These are phyloP conservation scores for Linderniella brevidens DNA, from an alignment of 257 asterid species.

Conservation along the genomic window DNA sequence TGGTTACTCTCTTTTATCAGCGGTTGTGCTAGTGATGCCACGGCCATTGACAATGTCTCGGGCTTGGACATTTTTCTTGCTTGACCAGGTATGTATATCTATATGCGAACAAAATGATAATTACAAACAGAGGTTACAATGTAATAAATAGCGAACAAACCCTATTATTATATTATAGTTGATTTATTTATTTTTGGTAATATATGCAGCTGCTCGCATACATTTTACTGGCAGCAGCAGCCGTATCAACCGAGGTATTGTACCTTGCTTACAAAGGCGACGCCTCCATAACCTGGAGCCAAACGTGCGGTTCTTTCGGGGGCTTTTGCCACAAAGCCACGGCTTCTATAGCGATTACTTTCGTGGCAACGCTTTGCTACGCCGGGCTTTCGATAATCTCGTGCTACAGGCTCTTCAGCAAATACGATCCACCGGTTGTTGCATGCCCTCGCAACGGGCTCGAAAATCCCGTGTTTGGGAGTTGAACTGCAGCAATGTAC, in stretches of 20 bases:
- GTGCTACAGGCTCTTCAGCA: constrained; percentile 72
- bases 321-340: constrained; percentile 70
- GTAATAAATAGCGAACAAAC: not conserved
- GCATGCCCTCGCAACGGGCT: constrained; percentile 15
- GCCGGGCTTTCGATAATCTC: constrained; percentile 57
- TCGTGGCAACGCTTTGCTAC: constrained; percentile 47
- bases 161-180: too few relatives aligned
- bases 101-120: not conserved
- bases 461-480: too few relatives aligned
- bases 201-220: constrained; percentile 68
- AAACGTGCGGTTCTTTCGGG: constrained; percentile 47
- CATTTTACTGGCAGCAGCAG: constrained; percentile 57
- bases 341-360: constrained; percentile 44
- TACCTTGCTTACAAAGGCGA: constrained; percentile 77
- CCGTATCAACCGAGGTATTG: constrained; percentile 56
- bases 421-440: constrained; percentile 54
- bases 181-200: not conserved
- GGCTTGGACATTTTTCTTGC: constrained; percentile 82
- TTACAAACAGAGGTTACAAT: not conserved
- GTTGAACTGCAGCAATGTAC: too few relatives aligned
- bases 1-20: constrained; percentile 79
- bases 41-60: constrained; percentile 51
- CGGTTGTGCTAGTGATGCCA: constrained; percentile 54
- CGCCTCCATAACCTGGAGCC: constrained; percentile 44
- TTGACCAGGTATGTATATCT: constrained; percentile 49